These are phyloP conservation scores for Poa annua DNA, from an alignment of 176 grass and related monocot genomes.

Conservation along the genomic window DNA sequence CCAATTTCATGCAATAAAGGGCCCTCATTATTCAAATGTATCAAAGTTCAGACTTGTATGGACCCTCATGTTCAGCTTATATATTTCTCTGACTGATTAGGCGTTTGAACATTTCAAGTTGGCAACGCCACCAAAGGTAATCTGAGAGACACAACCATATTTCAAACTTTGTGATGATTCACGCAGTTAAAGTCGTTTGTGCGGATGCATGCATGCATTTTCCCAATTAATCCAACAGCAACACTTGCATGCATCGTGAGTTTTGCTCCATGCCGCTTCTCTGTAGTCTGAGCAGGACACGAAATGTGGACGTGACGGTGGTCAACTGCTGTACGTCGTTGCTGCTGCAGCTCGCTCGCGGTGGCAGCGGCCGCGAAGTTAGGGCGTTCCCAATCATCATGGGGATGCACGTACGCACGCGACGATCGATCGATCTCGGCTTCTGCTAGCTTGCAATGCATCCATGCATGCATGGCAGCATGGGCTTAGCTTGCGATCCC, in stretches of 20 bases:
- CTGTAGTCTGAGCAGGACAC: background rate
- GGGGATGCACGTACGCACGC: slow-evolving; percentile 32
- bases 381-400: slow-evolving; percentile 66
- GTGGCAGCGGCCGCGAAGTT: slow-evolving; percentile 52
- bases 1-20: too few relatives aligned
- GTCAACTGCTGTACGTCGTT: slow-evolving; percentile 28
- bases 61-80: too few relatives aligned
- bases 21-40: too few relatives aligned
- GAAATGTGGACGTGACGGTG: slow-evolving; percentile 7
- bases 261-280: slow-evolving; percentile 16
- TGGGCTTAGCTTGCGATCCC: background rate
- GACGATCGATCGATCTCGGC: background rate
- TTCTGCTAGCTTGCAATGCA: background rate
- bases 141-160: too few relatives aligned
- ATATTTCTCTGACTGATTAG: too few relatives aligned
- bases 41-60: too few relatives aligned
- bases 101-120: too few relatives aligned
- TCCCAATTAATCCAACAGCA: background rate
- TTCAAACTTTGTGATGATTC: too few relatives aligned
- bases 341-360: background rate
- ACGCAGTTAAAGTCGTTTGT: background rate
- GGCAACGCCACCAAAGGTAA: too few relatives aligned
- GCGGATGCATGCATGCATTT: background rate
- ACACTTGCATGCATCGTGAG: background rate
- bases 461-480: background rate